These are phyloP conservation scores for Tylopilus vinaceipallidus DNA, from an alignment of 768 basidiomycete genomes.

Conservation along the genomic window DNA sequence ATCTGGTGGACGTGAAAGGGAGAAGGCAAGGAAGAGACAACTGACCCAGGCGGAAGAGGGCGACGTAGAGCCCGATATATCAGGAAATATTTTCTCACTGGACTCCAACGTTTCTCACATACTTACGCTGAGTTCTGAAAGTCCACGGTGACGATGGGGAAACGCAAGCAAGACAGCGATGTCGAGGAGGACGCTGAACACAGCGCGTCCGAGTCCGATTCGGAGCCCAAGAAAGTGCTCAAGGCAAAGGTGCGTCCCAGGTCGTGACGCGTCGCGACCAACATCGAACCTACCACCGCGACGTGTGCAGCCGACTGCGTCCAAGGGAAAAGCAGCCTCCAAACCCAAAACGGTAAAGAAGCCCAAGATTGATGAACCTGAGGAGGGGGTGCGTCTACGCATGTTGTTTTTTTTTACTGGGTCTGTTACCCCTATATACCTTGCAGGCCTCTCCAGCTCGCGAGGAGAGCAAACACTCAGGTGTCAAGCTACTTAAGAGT, in stretches of 20 bases:
- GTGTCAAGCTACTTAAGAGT: constrained; percentile 16
- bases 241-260: constrained; percentile 15
- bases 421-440: constrained; percentile 16
- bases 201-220: constrained; percentile 18
- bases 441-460: constrained; percentile 13
- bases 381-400: constrained; percentile 8
- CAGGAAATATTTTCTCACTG: constrained; percentile 29
- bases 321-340: constrained; percentile 15
- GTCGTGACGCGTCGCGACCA: neutral
- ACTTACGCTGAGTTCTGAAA: no score
- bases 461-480: constrained; percentile 1
- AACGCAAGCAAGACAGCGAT: constrained; percentile 19
- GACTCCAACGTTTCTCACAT: constrained; percentile 4
- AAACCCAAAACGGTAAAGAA: constrained; percentile 35
- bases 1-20: constrained; percentile 8
- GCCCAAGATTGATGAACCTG: constrained; percentile 24
- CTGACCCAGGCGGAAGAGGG: constrained; percentile 10
- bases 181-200: constrained; percentile 10
- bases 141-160: no score
- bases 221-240: neutral
- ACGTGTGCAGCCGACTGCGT: neutral
- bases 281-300: neutral
- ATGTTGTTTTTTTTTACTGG: neutral
- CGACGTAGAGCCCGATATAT: constrained; percentile 32
- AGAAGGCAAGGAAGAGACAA: constrained; percentile 12